phyloP scores from a whole-genome alignment of 805 yeast species.

The Nakazawaea anatomiae region DNA sequence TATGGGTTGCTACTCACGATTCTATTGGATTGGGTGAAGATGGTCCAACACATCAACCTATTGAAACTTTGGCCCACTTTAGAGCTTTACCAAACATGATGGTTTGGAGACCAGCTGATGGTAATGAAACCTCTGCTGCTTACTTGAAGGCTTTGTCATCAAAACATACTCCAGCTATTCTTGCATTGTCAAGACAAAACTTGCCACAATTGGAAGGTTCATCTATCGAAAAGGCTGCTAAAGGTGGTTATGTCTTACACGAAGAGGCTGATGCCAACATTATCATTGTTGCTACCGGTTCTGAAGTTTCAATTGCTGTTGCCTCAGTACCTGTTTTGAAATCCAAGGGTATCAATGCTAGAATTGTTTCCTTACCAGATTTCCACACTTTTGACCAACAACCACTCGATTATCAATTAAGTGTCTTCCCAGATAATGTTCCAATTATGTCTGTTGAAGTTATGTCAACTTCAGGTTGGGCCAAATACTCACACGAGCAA shows the following conservation, averaged over 20 bases:
- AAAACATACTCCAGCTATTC: conserved; percentile 61
- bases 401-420: conserved; percentile 69
- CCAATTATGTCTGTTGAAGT: conserved; percentile 95
- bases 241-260: conserved; percentile 87
- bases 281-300: conserved; percentile 86
- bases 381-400: conserved; percentile 85
- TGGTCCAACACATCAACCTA: conserved; percentile 93
- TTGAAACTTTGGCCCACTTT: conserved; percentile 81
- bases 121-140: conserved; percentile 84
- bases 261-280: conserved; percentile 60
- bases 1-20: conserved; percentile 88
- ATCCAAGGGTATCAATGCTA: conserved; percentile 61
- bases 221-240: conserved; percentile 80
- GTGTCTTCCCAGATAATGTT: conserved; percentile 90
- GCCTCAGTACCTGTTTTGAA: conserved; percentile 75
- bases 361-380: conserved; percentile 91
- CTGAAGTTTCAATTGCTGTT: conserved; percentile 81
- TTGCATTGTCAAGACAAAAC: conserved; percentile 82
- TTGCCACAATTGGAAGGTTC: conserved; percentile 93
- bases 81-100: conserved; percentile 78
- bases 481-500: conserved; percentile 92
- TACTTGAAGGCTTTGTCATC: conserved; percentile 61
- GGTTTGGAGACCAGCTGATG: conserved; percentile 93
- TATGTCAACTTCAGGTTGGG: conserved; percentile 87
- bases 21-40: conserved; percentile 90